These are phyloP conservation scores for Stagonosporopsis vannaccii DNA, from an alignment of 2,329 filamentous ascomycete species.

Conservation along the genomic window DNA sequence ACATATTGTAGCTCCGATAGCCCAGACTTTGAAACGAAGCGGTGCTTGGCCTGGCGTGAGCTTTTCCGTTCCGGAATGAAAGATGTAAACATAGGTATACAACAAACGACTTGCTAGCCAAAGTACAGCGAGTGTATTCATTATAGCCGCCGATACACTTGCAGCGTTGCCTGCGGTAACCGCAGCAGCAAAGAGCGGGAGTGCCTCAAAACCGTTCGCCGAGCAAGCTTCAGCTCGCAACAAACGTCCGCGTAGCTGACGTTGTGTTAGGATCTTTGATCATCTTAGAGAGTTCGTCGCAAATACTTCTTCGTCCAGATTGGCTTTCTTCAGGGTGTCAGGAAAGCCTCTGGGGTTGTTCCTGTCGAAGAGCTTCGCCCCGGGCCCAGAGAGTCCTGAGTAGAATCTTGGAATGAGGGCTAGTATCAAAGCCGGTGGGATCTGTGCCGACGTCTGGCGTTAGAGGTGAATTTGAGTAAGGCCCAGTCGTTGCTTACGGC, in stretches of 20 bases:
- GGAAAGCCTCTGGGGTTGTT: constrained; percentile 3
- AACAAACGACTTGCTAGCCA: constrained; percentile 2
- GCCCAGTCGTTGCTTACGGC: background rate
- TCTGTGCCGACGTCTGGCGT: background rate
- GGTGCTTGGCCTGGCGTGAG: constrained; percentile 1
- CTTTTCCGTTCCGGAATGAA: background rate
- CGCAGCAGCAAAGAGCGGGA: constrained; percentile 2
- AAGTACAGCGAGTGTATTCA: background rate
- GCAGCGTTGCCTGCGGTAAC: constrained; percentile 4
- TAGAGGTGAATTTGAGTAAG: background rate
- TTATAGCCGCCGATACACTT: background rate
- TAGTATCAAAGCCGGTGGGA: background rate
- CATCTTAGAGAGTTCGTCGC: background rate
- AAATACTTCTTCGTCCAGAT: constrained; percentile 4
- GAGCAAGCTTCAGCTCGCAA: constrained; percentile 5
- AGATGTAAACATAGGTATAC: constrained; percentile 6
- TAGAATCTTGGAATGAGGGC: constrained; percentile 1
- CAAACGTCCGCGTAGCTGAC: background rate
- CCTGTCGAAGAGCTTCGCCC: constrained; percentile 4
- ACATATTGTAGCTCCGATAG: background rate
- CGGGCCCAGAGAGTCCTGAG: constrained; percentile 1
- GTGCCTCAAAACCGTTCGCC: constrained; percentile 4
- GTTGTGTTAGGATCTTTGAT: background rate
- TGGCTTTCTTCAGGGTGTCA: background rate
- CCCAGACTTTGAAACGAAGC: constrained; percentile 4